Base-by-base conservation (phyloP, 495 filamentous ascomycete species). In the Elasticomyces elasticus region DNA sequence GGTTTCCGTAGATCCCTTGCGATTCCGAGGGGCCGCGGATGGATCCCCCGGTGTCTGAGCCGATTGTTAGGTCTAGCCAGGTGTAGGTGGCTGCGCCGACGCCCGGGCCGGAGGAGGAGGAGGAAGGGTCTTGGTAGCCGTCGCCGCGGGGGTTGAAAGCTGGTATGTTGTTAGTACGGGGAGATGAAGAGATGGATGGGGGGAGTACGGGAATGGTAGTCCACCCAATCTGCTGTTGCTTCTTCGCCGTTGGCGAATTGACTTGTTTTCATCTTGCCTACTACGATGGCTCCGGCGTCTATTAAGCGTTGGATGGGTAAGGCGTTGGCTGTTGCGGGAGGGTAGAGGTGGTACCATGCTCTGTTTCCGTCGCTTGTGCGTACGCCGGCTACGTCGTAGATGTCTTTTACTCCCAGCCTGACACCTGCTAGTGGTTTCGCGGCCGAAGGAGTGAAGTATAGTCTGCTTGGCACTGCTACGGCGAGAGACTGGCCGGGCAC, bases 401-500 rank as follows among this genome's bases (percentile, higher is more conserved):
- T 77, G 55, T 84, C 82, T 64, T 86, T 86, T 56, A 84, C 67
- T 1, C 73, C 79, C 1, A 82, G 54, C 11, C 81, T 69, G n/a
- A 73, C 57, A 25, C 68, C 67, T 0, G 64, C 63, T 2, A 71
- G 54, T 4, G 67, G 69, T 48, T 69, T 66, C 17, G 55, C 58
- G 5, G 55, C 54, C 0, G 64, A 64, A 19, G 51, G 55, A 15
- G 50, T 63, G 66, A 64, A 71, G 60, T 81, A 81, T 0, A 83
- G 67, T 5, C 76, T 67, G 15, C 77, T 81, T 0, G 79, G 78
- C 0, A 81, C 78, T 5, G 69, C 69, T 33, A 75, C 64, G 25
- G 64, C 71, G 50, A 70, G 66, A 20, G 64, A 49, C 58, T 69
- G 66, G 37, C 68, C 67, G 38, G 68, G 33, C 24, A 72, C 55